Percentiles rank a stretch among this genome's conserved stretches.
phyloP scores from a whole-genome alignment of 352 stramenopile species.

The Globisporangium mamillatum region DNA sequence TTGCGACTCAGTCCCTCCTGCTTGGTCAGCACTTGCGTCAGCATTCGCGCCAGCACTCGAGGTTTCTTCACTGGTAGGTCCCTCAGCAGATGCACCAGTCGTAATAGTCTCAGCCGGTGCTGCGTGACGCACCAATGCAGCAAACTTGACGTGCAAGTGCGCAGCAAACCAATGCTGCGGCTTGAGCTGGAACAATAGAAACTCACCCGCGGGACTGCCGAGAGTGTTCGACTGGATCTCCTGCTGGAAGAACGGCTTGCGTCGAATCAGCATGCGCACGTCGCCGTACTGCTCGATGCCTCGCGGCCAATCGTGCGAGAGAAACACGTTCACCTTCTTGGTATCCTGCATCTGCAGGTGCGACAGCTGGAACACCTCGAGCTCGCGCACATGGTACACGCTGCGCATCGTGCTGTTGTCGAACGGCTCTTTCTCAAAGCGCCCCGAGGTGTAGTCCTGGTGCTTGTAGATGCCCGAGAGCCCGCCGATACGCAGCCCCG shows the following conservation, averaged over 20 bases:
- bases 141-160: conserved; percentile 99
- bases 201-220: conserved; percentile 91
- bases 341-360: conserved; percentile 54
- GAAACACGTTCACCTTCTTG: conserved; percentile 86
- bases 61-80: not conserved
- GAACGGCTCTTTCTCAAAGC: conserved; percentile 77
- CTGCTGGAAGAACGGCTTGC: conserved; percentile 94
- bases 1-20: not conserved
- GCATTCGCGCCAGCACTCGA: not conserved
- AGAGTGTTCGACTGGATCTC: conserved; percentile 93
- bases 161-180: conserved; percentile 97
- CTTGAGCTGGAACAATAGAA: conserved; percentile 91
- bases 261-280: conserved; percentile 78
- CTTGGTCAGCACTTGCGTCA: not conserved
- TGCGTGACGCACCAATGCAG: conserved; percentile 90
- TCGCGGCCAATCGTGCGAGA: conserved; percentile 99
- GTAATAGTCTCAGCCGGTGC: not conserved
- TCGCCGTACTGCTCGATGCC: conserved; percentile 96
- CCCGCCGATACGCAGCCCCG: conserved; percentile 89
- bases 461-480: conserved; percentile 93
- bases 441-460: conserved; percentile 62
- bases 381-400: conserved; percentile 94
- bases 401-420: conserved; percentile 85
- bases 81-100: not conserved
- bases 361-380: conserved; percentile 92